Conservation (phyloP, 2,329 filamentous ascomycete species). For the Shiraia sp. region DNA sequence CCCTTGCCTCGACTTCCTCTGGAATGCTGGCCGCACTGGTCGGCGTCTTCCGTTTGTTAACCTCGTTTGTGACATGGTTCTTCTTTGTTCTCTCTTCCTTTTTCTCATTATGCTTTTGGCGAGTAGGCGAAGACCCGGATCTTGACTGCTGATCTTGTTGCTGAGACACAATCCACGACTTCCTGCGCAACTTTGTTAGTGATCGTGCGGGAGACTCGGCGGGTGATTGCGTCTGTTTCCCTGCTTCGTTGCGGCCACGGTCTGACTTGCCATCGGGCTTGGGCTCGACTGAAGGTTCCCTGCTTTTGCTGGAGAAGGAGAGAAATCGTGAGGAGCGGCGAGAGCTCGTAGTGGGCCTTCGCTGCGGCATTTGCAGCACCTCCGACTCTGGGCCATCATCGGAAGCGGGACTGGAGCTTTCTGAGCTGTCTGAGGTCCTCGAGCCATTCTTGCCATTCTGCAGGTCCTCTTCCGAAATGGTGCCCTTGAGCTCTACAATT, state of each 20-base stretch:
- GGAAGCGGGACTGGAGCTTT: conserved; percentile 50
- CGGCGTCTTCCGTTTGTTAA: conserved; percentile 30
- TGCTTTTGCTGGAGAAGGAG: conserved; percentile 39
- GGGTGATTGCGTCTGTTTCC: conserved; percentile 30
- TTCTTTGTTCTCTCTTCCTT: conserved; percentile 22
- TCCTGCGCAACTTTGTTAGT: conserved; percentile 39
- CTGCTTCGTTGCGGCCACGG: conserved; percentile 28
- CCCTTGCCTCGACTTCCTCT: conserved; percentile 29
- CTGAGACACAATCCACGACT: conserved; percentile 40
- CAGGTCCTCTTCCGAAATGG: conserved; percentile 39
- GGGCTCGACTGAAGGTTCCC: conserved; percentile 36
- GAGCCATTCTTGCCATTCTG: conserved; percentile 34
- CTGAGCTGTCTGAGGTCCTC: conserved; percentile 43
- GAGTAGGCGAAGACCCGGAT: conserved; percentile 18
- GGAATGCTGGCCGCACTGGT: conserved; percentile 33
- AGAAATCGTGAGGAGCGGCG: conserved; percentile 43
- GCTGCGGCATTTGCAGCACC: conserved; percentile 34
- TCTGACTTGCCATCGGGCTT: conserved; percentile 31
- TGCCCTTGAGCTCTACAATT: conserved; percentile 32
- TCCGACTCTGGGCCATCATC: conserved; percentile 36
- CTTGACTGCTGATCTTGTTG: conserved; percentile 19
- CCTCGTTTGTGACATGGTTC: conserved; percentile 20
- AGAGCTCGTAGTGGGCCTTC: conserved; percentile 33
- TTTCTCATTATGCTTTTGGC: conserved; percentile 20
- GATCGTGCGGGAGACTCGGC: conserved; percentile 35